phyloP scores from a whole-genome alignment of 768 basidiomycete genomes.

The Tylopilus vinaceipallidus region DNA sequence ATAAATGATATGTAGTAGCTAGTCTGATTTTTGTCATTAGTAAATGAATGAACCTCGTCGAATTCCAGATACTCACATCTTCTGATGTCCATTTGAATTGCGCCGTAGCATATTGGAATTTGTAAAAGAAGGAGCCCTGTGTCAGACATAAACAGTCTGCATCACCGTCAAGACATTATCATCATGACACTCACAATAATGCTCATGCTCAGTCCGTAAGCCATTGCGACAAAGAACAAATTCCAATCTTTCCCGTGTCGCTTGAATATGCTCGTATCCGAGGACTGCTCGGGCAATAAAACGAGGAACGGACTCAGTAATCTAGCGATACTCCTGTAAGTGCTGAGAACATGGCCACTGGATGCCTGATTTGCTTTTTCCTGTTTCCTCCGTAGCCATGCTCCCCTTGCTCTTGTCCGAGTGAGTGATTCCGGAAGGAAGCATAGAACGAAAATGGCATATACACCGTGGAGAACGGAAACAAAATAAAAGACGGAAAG shows the following conservation, averaged over 20 bases:
- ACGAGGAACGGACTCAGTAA: constrained; percentile 74
- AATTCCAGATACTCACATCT: constrained; percentile 39
- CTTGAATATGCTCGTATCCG: constrained; percentile 39
- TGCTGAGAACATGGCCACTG: not conserved
- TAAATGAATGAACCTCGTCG: not conserved
- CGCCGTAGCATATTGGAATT: constrained; percentile 62
- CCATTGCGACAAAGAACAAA: constrained; percentile 52
- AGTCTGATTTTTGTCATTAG: constrained; percentile 39
- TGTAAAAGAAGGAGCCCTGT: constrained; percentile 56
- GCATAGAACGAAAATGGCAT: constrained; percentile 49
- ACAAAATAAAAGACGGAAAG: constrained; percentile 75
- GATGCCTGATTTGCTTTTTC: constrained; percentile 9
- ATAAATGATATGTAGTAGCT: constrained; percentile 69
- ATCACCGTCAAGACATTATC: not conserved
- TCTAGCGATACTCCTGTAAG: constrained; percentile 45
- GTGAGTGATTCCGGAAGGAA: constrained; percentile 80
- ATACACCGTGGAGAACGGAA: constrained; percentile 46
- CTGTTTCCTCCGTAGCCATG: constrained; percentile 14
- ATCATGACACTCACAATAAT: constrained; percentile 41
- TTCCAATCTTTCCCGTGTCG: constrained; percentile 58
- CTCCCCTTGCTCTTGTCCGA: constrained; percentile 37
- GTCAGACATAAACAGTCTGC: not conserved
- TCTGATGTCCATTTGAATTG: constrained; percentile 69
- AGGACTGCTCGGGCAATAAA: constrained; percentile 46
- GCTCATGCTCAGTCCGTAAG: constrained; percentile 45